Conservation (phyloP, 2,329 filamentous ascomycete genomes). For the Davidsoniella virescens region DNA sequence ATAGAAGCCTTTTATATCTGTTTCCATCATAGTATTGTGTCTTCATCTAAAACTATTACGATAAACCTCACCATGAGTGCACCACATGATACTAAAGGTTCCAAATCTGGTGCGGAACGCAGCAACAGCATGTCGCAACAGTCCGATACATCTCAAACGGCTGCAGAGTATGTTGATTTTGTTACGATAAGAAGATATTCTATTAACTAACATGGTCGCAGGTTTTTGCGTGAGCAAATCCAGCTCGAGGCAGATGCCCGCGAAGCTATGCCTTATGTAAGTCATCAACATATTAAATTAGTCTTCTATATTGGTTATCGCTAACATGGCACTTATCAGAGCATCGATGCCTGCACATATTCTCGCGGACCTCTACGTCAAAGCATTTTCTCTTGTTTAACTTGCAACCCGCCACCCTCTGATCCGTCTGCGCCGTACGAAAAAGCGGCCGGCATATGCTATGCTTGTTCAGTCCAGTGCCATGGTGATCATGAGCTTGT, state of each 20-base stretch:
- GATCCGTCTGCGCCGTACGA: constrained; percentile 36
- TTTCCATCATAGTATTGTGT: neutral
- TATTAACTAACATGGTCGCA: constrained; percentile 20
- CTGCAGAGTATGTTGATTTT: constrained; percentile 42
- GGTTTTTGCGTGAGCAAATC: constrained; percentile 79
- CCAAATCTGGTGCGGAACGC: constrained; percentile 21
- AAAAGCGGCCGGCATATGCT: constrained; percentile 72
- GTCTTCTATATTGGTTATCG: neutral
- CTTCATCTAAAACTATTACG: neutral
- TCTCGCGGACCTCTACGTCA: constrained; percentile 79
- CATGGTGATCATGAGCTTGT: constrained; percentile 91
- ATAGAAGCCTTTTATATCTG: too few relatives aligned
- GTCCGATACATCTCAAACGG: constrained; percentile 52
- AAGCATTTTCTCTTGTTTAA: constrained; percentile 79
- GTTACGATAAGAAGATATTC: neutral
- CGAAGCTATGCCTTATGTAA: constrained; percentile 82
- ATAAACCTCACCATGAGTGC: constrained; percentile 1
- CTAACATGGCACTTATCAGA: constrained; percentile 32
- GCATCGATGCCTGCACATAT: constrained; percentile 85
- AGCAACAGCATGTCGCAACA: constrained; percentile 43
- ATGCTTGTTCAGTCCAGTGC: constrained; percentile 90
- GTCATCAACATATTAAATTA: constrained; percentile 17
- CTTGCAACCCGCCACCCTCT: constrained; percentile 70
- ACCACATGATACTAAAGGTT: constrained; percentile 2
- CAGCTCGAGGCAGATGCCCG: constrained; percentile 87